These are phyloP conservation scores for Cercospora canescens DNA, from an alignment of 2,329 filamentous ascomycete species.

Conservation along the genomic window DNA sequence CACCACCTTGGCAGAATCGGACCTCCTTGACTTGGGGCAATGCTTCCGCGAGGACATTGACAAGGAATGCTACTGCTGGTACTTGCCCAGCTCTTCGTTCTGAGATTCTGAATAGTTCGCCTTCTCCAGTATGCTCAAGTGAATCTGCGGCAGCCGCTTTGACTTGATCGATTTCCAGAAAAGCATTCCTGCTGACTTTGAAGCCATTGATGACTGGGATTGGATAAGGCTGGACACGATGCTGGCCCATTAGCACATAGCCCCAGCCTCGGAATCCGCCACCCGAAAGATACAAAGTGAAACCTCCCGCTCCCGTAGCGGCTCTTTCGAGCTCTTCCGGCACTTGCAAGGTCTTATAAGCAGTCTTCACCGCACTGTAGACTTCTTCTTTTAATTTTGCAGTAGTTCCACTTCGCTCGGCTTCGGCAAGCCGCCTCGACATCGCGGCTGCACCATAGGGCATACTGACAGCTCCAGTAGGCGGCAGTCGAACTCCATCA, in stretches of 20 bases:
- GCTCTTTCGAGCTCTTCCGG: constrained; percentile 53
- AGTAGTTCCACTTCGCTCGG: constrained; percentile 41
- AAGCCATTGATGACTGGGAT: constrained; percentile 83
- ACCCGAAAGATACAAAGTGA: constrained; percentile 81
- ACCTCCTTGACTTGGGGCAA: constrained; percentile 72
- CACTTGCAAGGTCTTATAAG: constrained; percentile 49
- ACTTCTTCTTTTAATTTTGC: constrained; percentile 49
- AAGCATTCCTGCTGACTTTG: constrained; percentile 61
- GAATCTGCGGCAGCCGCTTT: constrained; percentile 40
- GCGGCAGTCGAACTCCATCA: constrained; percentile 53
- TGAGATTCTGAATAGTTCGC: constrained; percentile 69
- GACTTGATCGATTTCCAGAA: constrained; percentile 56
- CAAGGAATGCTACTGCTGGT: constrained; percentile 76
- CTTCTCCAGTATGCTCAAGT: constrained; percentile 37
- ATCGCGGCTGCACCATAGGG: constrained; percentile 71
- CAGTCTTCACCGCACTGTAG: constrained; percentile 51
- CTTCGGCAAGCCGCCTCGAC: constrained; percentile 53
- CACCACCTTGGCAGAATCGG: constrained; percentile 84
- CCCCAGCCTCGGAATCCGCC: constrained; percentile 91
- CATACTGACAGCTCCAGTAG: constrained; percentile 62
- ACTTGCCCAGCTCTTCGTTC: constrained; percentile 78
- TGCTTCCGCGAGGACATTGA: constrained; percentile 70
- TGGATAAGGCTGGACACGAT: constrained; percentile 74
- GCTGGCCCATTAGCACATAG: constrained; percentile 80
- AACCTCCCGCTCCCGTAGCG: constrained; percentile 48